Conservation (phyloP, 352 stramenopile genomes). For the Globisporangium iwayamae region DNA sequence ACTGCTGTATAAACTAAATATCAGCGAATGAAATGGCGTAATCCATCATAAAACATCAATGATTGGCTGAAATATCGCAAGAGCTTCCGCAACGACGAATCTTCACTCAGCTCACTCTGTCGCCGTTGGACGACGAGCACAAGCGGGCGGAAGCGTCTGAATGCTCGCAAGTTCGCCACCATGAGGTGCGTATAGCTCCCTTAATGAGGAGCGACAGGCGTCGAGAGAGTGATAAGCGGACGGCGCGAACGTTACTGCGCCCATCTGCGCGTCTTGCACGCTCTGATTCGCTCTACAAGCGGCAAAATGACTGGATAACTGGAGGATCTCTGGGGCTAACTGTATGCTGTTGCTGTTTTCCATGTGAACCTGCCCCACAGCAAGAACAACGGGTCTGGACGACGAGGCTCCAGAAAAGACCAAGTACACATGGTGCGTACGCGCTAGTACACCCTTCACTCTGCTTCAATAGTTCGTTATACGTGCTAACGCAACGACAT, state of each 20-base stretch:
- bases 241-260: not conserved
- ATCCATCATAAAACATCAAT: no score
- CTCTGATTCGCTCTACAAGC: not conserved
- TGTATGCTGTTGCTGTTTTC: not conserved
- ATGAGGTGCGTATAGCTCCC: constrained; percentile 36
- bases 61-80: constrained; percentile 1
- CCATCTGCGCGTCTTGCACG: not conserved
- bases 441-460: not conserved
- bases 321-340: not conserved
- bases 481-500: constrained; percentile 2
- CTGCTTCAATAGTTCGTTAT: not conserved
- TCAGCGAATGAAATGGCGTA: not conserved
- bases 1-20: no score
- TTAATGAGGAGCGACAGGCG: not conserved
- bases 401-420: constrained; percentile 12
- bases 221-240: not conserved
- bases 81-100: not conserved
- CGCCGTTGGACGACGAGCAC: not conserved
- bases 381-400: constrained; percentile 17
- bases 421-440: constrained; percentile 13
- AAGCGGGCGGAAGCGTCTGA: constrained; percentile 8
- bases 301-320: not conserved
- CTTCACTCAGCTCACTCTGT: constrained; percentile 12
- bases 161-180: constrained; percentile 18
- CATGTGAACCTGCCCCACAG: not conserved